phyloP scores from a whole-genome alignment of 768 basidiomycete genomes.

The Clitopilus hobsonii region DNA sequence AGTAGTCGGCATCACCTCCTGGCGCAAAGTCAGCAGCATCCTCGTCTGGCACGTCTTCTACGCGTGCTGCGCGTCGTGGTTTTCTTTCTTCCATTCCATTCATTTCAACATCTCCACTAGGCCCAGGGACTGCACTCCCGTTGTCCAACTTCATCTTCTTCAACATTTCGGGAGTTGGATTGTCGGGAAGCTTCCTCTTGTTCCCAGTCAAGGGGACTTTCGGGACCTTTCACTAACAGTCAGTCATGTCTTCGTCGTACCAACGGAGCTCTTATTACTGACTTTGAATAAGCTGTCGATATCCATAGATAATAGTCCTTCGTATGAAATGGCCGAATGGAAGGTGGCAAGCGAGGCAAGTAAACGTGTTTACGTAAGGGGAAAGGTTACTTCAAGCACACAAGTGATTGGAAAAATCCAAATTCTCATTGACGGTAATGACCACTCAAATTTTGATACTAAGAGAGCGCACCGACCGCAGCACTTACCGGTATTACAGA shows the following conservation, averaged over 20 bases:
- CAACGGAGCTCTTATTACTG: not conserved
- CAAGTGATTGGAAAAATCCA: no score
- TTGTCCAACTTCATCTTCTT: slow-evolving; percentile 70
- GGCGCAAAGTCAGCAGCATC: slow-evolving; percentile 62
- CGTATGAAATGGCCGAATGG: not conserved
- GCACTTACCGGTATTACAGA: not conserved
- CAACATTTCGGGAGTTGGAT: slow-evolving; percentile 75
- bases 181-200: slow-evolving; percentile 74
- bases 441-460: not conserved
- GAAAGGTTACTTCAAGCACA: not conserved
- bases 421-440: no score
- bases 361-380: not conserved
- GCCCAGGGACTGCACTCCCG: not conserved
- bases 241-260: not conserved
- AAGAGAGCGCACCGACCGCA: no score
- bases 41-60: slow-evolving; percentile 63
- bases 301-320: slow-evolving; percentile 28
- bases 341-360: not conserved
- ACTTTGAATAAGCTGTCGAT: slow-evolving; percentile 53
- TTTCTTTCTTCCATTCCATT: slow-evolving; percentile 5
- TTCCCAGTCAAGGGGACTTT: slow-evolving; percentile 59
- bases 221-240: slow-evolving; percentile 42
- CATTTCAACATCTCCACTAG: slow-evolving; percentile 1
- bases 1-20: slow-evolving; percentile 87
- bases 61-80: slow-evolving; percentile 38